phyloP scores from a whole-genome alignment of 2,329 filamentous ascomycete genomes.

The Lecanicillium sp. region DNA sequence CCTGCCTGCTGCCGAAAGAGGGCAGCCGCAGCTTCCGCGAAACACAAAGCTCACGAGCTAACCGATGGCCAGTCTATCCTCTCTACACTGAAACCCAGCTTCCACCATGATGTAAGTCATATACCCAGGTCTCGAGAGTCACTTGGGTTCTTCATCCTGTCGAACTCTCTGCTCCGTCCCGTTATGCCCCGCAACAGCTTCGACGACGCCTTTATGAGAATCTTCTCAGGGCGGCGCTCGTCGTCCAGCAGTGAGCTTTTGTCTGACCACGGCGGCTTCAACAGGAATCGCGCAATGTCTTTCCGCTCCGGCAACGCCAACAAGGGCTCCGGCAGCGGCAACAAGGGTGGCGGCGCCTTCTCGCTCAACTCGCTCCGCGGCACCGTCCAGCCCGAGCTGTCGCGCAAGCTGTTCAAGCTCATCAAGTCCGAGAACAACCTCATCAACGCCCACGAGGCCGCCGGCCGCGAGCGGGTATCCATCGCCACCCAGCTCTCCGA shows the following conservation, averaged over 20 bases:
- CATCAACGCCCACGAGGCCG: slow-evolving; percentile 76
- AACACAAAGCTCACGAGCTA: too few species aligned
- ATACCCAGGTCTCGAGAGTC: background rate
- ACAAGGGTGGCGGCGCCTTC: slow-evolving; percentile 57
- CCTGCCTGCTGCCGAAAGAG: too few species aligned
- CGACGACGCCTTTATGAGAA: slow-evolving; percentile 22
- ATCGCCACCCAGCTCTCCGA: slow-evolving; percentile 90
- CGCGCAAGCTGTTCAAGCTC: slow-evolving; percentile 79
- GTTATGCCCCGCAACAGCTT: slow-evolving; percentile 29
- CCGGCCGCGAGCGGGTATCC: slow-evolving; percentile 73
- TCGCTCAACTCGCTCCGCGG: slow-evolving; percentile 82
- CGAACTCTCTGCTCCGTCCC: background rate
- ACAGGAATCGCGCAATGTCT: slow-evolving; percentile 68
- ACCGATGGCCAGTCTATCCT: too few species aligned
- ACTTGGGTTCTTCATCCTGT: background rate
- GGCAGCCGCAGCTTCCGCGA: too few species aligned
- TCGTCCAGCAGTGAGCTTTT: slow-evolving; percentile 17
- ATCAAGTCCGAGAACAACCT: slow-evolving; percentile 94
- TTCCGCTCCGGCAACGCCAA: slow-evolving; percentile 59
- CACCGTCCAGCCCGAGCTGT: slow-evolving; percentile 78
- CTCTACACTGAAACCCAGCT: too few species aligned
- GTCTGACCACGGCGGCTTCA: slow-evolving; percentile 22
- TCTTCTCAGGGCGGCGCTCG: slow-evolving; percentile 17
- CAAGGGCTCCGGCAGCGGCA: slow-evolving; percentile 37
- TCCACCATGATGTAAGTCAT: too few species aligned